Conservation (phyloP, 1,284 basidiomycete species). For the Termitomyces sp. region DNA sequence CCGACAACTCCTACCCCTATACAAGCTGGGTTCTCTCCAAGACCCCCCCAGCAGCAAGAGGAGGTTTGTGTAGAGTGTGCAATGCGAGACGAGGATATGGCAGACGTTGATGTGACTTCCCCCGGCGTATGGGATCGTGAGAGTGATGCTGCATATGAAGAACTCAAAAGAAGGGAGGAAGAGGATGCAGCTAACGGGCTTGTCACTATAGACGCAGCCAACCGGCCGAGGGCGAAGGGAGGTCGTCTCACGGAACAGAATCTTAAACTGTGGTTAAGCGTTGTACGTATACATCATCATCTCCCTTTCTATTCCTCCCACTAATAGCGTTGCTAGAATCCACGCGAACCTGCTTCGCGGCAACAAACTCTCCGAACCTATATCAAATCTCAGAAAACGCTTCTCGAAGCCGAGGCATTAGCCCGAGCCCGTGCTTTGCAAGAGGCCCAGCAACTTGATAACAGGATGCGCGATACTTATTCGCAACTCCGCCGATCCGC, state of each 20-base stretch:
- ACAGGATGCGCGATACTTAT: constrained; percentile 71
- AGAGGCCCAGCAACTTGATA: constrained; percentile 70
- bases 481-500: constrained; percentile 71
- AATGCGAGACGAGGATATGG: constrained; percentile 99
- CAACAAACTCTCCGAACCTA: constrained; percentile 69
- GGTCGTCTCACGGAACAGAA: constrained; percentile 73
- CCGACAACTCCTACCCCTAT: constrained; percentile 48
- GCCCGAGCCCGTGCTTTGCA: constrained; percentile 72
- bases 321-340: constrained; percentile 49
- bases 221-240: constrained; percentile 59
- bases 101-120: constrained; percentile 85
- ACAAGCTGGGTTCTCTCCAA: constrained; percentile 54
- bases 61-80: constrained; percentile 97
- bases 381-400: constrained; percentile 62
- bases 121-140: constrained; percentile 89
- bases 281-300: constrained; percentile 49
- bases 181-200: constrained; percentile 57
- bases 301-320: constrained; percentile 6
- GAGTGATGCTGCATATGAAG: constrained; percentile 80
- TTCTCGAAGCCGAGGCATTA: constrained; percentile 71
- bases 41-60: constrained; percentile 46
- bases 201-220: constrained; percentile 40
- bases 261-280: constrained; percentile 81
- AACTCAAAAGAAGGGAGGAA: constrained; percentile 71
- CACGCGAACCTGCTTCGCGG: constrained; percentile 72